phyloP scores from a whole-genome alignment of 495 filamentous ascomycete genomes.

The Xylaria acuta region DNA sequence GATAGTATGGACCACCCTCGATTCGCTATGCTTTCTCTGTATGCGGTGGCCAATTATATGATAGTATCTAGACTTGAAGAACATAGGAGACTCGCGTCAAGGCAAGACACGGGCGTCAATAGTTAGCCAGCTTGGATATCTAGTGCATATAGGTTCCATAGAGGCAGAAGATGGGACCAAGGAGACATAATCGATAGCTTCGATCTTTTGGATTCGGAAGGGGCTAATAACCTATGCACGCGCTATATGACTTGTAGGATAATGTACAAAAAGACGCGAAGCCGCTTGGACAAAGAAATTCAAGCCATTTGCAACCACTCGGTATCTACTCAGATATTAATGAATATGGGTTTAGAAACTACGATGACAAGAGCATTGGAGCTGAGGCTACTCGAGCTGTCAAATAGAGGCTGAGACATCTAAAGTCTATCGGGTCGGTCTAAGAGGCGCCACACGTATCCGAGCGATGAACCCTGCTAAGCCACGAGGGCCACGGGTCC shows the following conservation, averaged over 20 bases:
- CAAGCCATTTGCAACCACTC: background rate
- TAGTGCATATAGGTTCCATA: background rate
- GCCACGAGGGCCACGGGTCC: background rate
- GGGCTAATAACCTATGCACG: background rate
- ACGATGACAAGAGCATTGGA: background rate
- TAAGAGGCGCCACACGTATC: background rate
- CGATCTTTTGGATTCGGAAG: background rate
- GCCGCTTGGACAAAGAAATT: background rate
- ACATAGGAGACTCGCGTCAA: background rate
- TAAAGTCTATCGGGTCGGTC: background rate
- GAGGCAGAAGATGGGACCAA: background rate
- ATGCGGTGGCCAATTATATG: background rate
- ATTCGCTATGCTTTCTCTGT: background rate
- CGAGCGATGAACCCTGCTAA: background rate
- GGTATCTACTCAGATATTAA: background rate
- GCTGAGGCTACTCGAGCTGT: background rate
- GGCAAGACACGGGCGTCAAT: background rate
- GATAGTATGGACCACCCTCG: background rate
- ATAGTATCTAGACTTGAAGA: background rate
- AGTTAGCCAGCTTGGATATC: background rate
- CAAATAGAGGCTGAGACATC: background rate
- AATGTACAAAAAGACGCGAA: background rate
- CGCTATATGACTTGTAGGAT: background rate
- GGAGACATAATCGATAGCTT: background rate
- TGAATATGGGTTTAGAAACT: background rate